These are phyloP conservation scores for Suhomyces wounanorum DNA, from an alignment of 1,139 yeast species.

Conservation along the genomic window DNA sequence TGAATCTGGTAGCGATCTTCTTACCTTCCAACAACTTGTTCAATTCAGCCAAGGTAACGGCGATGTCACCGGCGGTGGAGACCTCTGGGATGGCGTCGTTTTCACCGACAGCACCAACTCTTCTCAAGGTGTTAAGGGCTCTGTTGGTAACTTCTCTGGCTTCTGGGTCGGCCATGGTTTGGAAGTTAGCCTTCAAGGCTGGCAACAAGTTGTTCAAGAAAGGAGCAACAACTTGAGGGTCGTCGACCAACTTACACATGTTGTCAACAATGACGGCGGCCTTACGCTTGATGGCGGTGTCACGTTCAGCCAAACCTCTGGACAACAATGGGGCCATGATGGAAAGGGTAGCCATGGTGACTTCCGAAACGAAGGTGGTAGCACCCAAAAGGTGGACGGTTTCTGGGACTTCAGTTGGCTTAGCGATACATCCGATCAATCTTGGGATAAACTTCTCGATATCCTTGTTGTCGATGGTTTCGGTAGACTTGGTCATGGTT, in stretches of 20 bases:
- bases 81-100: conserved; percentile 92
- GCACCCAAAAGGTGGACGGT: conserved; percentile 99
- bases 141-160: conserved; percentile 98
- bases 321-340: conserved; percentile 98
- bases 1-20: conserved; percentile 78
- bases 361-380: conserved; percentile 98
- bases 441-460: conserved; percentile 98
- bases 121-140: conserved; percentile 95
- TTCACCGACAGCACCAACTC: conserved; percentile 96
- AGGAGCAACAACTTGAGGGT: conserved; percentile 99
- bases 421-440: conserved; percentile 94
- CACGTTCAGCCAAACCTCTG: conserved; percentile 99
- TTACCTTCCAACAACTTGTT: conserved; percentile 67
- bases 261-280: conserved; percentile 98
- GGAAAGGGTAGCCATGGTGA: conserved; percentile 98
- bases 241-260: conserved; percentile 99
- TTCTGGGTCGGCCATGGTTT: conserved; percentile 99
- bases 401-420: conserved; percentile 97
- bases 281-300: conserved; percentile 98
- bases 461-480: conserved; percentile 99
- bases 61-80: conserved; percentile 96
- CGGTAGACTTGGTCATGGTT: conserved; percentile 94
- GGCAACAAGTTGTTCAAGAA: conserved; percentile 95
- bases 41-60: conserved; percentile 83
- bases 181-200: conserved; percentile 89